These are phyloP conservation scores for Byssochlamys sp. DNA, from an alignment of 2,329 filamentous ascomycete genomes.

Conservation along the genomic window DNA sequence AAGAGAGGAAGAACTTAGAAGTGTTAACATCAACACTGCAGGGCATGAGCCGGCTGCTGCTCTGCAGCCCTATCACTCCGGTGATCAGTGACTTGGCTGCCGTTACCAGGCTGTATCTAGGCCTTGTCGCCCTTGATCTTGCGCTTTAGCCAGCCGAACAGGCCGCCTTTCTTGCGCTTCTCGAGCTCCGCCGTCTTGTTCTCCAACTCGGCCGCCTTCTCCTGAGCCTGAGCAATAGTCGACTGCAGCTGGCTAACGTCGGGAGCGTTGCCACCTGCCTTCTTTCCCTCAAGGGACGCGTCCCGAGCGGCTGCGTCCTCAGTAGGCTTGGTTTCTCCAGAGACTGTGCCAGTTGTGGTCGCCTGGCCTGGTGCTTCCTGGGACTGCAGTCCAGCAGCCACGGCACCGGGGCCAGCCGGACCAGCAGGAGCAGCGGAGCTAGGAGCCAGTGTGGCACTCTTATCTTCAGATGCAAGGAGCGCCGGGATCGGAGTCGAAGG, in stretches of 20 bases:
- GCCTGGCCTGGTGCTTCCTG: neutral
- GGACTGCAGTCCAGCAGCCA: neutral
- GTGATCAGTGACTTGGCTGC: neutral
- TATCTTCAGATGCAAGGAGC: neutral
- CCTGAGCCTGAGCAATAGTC: neutral
- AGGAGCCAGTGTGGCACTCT: neutral
- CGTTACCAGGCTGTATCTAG: neutral
- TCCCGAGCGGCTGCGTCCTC: neutral
- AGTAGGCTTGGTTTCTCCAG: neutral
- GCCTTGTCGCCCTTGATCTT: slow-evolving; percentile 8
- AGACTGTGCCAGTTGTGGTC: neutral
- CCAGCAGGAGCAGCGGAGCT: neutral
- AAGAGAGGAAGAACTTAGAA: neutral
- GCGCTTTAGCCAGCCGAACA: slow-evolving; percentile 7
- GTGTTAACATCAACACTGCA: neutral
- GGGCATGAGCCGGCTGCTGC: neutral
- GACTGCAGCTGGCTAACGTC: neutral
- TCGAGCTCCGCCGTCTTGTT: slow-evolving; percentile 1
- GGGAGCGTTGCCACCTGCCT: neutral
- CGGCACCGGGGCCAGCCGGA: neutral
- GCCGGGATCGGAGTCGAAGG: neutral
- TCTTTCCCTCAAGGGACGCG: neutral
- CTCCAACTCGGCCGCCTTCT: neutral
- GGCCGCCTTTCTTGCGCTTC: slow-evolving; percentile 5
- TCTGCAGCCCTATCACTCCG: neutral